Percentiles rank a stretch among this genome's conserved stretches.
phyloP scores from a whole-genome alignment of 768 basidiomycete species.

The Boletellus ananas region DNA sequence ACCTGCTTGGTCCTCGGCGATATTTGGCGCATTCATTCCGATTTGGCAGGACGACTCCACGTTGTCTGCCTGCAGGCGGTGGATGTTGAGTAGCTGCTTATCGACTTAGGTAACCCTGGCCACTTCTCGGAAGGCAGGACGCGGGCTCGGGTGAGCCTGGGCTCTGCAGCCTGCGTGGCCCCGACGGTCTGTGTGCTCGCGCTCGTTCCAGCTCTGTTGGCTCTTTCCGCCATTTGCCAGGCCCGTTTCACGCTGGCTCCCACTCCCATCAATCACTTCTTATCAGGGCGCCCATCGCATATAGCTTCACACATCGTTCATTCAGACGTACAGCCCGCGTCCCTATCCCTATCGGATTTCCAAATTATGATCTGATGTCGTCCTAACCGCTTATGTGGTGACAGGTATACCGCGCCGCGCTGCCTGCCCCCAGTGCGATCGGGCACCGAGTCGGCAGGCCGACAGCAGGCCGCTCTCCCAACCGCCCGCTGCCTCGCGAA shows the following conservation, averaged over 20 bases:
- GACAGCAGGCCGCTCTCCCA: not conserved
- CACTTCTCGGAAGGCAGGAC: constrained; percentile 7
- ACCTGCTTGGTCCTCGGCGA: constrained; percentile 30
- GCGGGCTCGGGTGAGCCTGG: not conserved
- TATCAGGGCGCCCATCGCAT: constrained; percentile 41
- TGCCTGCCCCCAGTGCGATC: too few species aligned
- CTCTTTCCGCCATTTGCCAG: constrained; percentile 9
- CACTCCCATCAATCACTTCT: constrained; percentile 51
- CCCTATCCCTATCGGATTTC: constrained; percentile 33
- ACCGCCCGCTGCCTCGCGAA: not conserved
- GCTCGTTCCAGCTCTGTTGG: not conserved
- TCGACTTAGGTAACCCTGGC: constrained; percentile 41
- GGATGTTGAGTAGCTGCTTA: constrained; percentile 37
- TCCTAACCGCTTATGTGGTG: constrained; percentile 18
- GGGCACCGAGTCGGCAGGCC: too few species aligned
- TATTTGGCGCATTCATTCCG: constrained; percentile 48
- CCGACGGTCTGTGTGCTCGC: not conserved
- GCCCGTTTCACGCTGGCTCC: constrained; percentile 19
- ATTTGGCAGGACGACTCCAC: constrained; percentile 51
- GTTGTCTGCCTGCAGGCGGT: constrained; percentile 78
- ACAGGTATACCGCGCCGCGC: constrained; percentile 8
- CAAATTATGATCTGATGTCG: constrained; percentile 23
- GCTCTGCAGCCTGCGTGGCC: not conserved
- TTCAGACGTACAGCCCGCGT: constrained; percentile 25
- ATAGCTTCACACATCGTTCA: constrained; percentile 33